Percentiles rank a stretch among this genome's conserved stretches.
phyloP scores from a whole-genome alignment of 768 basidiomycete species.

The Neoboletus magnificus region DNA sequence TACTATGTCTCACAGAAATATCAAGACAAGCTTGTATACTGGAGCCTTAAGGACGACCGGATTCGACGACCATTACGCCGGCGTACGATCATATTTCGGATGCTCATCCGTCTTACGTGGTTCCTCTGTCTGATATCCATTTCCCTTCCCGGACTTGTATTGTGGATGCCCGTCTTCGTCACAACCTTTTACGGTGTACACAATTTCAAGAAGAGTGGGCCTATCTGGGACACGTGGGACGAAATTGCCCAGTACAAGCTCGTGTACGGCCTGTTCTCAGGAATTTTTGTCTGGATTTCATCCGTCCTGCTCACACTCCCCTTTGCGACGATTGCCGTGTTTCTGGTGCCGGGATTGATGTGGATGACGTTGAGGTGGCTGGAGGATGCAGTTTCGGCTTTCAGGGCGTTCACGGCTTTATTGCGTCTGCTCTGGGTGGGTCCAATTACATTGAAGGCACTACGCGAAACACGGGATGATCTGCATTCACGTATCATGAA shows the following conservation, averaged over 20 bases:
- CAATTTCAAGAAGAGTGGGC: constrained; percentile 78
- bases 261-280: constrained; percentile 75
- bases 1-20: constrained; percentile 47
- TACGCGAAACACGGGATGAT: constrained; percentile 52
- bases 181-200: constrained; percentile 68
- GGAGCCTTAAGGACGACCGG: constrained; percentile 83
- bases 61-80: constrained; percentile 62
- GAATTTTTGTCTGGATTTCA: constrained; percentile 61
- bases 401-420: constrained; percentile 69
- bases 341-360: constrained; percentile 72
- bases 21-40: constrained; percentile 64
- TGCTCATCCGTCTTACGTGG: constrained; percentile 65
- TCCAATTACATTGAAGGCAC: constrained; percentile 47
- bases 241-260: constrained; percentile 90
- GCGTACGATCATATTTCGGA: constrained; percentile 55
- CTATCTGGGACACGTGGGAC: constrained; percentile 83
- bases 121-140: constrained; percentile 57
- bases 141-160: constrained; percentile 71
- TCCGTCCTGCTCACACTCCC: constrained; percentile 60
- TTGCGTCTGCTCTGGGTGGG: constrained; percentile 61
- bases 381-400: constrained; percentile 78
- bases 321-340: constrained; percentile 51
- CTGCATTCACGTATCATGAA: constrained; percentile 66
- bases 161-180: constrained; percentile 79
- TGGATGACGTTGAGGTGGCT: constrained; percentile 90